phyloP scores from a whole-genome alignment of 306 rosid species.

The Cicer bijugum region DNA sequence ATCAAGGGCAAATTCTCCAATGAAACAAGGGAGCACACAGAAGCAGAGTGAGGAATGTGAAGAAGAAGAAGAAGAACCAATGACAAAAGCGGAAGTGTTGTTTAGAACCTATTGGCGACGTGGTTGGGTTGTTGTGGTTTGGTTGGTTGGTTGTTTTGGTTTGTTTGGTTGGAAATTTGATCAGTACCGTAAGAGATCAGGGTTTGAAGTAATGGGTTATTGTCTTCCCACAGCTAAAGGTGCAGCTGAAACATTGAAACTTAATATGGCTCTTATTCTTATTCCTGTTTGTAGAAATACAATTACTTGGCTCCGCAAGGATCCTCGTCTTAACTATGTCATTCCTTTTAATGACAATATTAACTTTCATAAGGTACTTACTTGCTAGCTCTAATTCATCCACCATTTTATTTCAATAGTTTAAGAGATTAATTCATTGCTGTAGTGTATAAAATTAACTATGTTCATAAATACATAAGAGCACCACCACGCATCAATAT shows the following conservation, averaged over 20 bases:
- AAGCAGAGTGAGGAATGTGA: slow-evolving; percentile 26
- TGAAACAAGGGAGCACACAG: slow-evolving; percentile 32
- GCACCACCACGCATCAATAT: no score
- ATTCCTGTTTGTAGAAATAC: slow-evolving; percentile 84
- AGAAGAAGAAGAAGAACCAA: slow-evolving; percentile 52
- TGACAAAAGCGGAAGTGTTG: slow-evolving; percentile 62
- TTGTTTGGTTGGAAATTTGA: slow-evolving; percentile 81
- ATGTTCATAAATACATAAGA: no score
- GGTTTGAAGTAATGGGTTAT: slow-evolving; percentile 87
- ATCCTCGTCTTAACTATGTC: slow-evolving; percentile 56
- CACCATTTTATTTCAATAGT: not conserved
- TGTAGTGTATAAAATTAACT: no score
- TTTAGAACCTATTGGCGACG: slow-evolving; percentile 78
- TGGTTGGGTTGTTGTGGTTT: slow-evolving; percentile 66
- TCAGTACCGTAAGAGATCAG: slow-evolving; percentile 63
- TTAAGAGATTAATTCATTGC: not conserved
- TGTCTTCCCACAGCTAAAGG: slow-evolving; percentile 86
- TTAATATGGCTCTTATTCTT: slow-evolving; percentile 86
- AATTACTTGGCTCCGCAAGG: slow-evolving; percentile 71
- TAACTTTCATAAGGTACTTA: slow-evolving; percentile 78
- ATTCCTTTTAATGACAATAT: slow-evolving; percentile 77
- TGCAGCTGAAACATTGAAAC: slow-evolving; percentile 82
- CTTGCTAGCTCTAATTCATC: not conserved
- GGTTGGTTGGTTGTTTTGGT: slow-evolving; percentile 58
- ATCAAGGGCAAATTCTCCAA: slow-evolving; percentile 48